Percentiles rank a stretch among this genome's conserved stretches.
phyloP scores from a whole-genome alignment of 23 red algal genomes.

The Gracilaria vermiculophylla region DNA sequence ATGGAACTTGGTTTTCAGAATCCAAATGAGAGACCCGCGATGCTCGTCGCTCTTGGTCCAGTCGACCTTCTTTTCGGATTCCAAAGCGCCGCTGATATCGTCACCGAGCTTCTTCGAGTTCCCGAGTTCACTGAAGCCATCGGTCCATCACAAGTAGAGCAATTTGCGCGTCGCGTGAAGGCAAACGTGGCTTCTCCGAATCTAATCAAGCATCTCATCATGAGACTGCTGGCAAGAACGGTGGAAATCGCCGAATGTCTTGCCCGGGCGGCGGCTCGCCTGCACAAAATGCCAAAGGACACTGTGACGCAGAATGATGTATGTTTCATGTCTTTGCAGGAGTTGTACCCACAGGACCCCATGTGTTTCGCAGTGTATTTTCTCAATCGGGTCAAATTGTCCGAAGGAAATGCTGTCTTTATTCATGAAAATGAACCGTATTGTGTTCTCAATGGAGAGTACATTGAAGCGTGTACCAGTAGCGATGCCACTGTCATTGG shows the following conservation, averaged over 20 bases:
- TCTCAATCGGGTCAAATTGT: constrained; percentile 23
- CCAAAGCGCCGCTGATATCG: constrained; percentile 24
- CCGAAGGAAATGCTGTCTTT: constrained; percentile 47
- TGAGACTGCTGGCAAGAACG: neutral
- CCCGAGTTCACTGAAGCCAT: constrained; percentile 45
- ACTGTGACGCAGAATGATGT: constrained; percentile 29
- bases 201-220: constrained; percentile 12
- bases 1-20: neutral
- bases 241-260: neutral
- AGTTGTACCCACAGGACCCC: constrained; percentile 40
- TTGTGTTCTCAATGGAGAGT: constrained; percentile 26
- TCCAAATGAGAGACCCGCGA: constrained; percentile 11
- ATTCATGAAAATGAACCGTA: constrained; percentile 47
- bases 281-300: constrained; percentile 27
- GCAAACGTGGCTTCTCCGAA: neutral
- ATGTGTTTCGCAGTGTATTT: constrained; percentile 53
- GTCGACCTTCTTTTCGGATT: constrained; percentile 50
- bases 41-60: constrained; percentile 38
- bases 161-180: constrained; percentile 43
- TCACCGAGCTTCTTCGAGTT: constrained; percentile 13
- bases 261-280: neutral
- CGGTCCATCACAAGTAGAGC: constrained; percentile 12
- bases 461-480: constrained; percentile 17
- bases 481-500: constrained; percentile 19
- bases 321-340: constrained; percentile 14